These are phyloP conservation scores for Nymphaea thermarum DNA, from an alignment of 164 flowering plant genomes.

Conservation along the genomic window DNA sequence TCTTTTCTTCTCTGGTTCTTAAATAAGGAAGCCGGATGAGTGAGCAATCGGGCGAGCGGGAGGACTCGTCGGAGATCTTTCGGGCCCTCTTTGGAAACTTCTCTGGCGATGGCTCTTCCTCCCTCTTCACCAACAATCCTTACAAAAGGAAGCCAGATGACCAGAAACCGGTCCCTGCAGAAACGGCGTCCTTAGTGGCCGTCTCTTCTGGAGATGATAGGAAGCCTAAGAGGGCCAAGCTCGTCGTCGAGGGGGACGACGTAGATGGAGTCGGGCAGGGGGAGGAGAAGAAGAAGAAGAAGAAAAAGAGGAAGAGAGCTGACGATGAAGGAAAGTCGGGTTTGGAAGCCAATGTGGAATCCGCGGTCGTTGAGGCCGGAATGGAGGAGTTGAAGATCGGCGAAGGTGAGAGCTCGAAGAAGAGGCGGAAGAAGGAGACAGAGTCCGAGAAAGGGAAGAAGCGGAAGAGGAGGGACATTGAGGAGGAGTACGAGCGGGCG, in stretches of 20 bases:
- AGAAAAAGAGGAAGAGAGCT: conserved; percentile 66
- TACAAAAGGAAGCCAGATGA: conserved; percentile 31
- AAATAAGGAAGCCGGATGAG: neutral
- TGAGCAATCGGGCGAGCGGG: conserved; percentile 1
- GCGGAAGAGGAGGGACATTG: neutral
- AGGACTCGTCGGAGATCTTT: conserved; percentile 30
- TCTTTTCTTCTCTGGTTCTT: too few species aligned
- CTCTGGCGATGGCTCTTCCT: conserved; percentile 12
- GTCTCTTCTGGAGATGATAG: conserved; percentile 11
- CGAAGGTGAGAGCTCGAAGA: neutral
- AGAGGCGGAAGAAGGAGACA: neutral
- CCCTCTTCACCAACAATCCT: conserved; percentile 48
- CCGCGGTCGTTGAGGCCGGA: conserved; percentile 8
- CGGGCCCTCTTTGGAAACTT: conserved; percentile 42
- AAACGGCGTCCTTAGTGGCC: neutral
- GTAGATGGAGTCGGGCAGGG: neutral
- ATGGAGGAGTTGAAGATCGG: neutral
- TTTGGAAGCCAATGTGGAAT: conserved; percentile 16
- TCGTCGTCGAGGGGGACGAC: neutral
- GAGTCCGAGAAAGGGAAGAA: conserved; percentile 1
- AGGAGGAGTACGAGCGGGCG: neutral
- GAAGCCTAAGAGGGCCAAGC: neutral
- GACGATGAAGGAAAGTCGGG: conserved; percentile 41
- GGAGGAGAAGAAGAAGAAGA: conserved; percentile 22
- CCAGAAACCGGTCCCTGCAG: conserved; percentile 1